Evolutionary conservation across 176 grass and related monocot species (phyloP).

Genomic region (Ananas comosus): DNA sequence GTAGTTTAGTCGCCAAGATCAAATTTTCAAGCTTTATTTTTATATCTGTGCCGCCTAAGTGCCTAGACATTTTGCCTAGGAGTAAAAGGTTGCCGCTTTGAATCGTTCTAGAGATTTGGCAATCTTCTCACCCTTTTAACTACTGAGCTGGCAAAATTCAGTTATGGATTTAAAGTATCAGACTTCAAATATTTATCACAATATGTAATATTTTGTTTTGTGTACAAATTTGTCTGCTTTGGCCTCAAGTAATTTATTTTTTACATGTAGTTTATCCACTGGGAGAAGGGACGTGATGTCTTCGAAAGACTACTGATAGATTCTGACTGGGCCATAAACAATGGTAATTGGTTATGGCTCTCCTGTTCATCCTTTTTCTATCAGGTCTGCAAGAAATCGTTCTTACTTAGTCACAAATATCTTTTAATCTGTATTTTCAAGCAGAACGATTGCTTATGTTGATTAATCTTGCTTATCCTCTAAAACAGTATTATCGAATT

Average conservation of each 20-base stretch:
- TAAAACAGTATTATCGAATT: conserved; percentile 60
- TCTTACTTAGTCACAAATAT: not conserved
- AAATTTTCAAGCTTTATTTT: not conserved
- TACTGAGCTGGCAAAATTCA: not conserved
- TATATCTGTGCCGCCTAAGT: not conserved
- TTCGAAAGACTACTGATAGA: conserved; percentile 86
- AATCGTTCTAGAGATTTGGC: not conserved
- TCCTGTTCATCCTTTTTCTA: conserved; percentile 96
- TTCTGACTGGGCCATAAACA: conserved; percentile 92
- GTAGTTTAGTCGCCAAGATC: no score
- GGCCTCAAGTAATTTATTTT: not conserved
- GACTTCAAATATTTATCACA: not conserved
- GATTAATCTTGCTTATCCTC: not conserved
- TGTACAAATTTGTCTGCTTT: not conserved
- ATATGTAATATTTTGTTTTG: not conserved
- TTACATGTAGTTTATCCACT: conserved; percentile 73
- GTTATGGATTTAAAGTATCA: not conserved
- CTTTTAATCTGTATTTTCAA: not conserved
- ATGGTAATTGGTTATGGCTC: conserved; percentile 90
- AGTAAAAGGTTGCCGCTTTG: not conserved
- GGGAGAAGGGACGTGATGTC: conserved; percentile 86
- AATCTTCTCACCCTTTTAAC: not conserved
- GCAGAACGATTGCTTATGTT: not conserved
- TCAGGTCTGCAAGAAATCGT: conserved; percentile 36
- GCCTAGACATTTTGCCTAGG: not conserved